phyloP scores from a whole-genome alignment of 192 early-diverging fungal species.

The Coemansia sp. region DNA sequence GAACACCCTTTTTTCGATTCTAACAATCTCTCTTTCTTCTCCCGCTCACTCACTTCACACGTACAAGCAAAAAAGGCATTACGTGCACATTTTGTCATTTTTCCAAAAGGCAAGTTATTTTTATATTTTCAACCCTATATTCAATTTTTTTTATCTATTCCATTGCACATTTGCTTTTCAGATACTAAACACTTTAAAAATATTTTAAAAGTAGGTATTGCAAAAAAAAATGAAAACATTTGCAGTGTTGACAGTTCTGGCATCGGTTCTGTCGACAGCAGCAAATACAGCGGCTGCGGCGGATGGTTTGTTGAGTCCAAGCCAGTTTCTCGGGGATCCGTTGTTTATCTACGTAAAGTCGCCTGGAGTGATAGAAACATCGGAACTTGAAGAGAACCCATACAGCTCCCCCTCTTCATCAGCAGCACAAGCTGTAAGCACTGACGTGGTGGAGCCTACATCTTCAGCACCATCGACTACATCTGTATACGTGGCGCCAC shows the following conservation, averaged over 20 bases:
- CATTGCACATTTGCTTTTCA: no score
- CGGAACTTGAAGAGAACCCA: not conserved
- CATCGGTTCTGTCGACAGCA: not conserved
- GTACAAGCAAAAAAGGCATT: not conserved
- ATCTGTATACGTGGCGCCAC: not conserved
- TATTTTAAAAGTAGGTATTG: not conserved
- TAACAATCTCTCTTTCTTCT: no score
- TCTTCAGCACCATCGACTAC: not conserved
- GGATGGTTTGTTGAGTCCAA: not conserved
- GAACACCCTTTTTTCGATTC: not conserved
- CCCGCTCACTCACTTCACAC: no score
- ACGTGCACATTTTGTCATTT: not conserved
- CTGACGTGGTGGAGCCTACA: not conserved
- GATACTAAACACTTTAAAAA: conserved; percentile 3
- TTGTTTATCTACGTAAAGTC: conserved; percentile 6
- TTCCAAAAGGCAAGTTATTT: no score
- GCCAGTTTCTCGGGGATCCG: conserved; percentile 14
- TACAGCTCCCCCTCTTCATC: not conserved
- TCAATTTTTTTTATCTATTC: no score
- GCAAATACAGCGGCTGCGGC: no score
- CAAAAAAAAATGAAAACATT: conserved; percentile 6
- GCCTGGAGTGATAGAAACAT: not conserved
- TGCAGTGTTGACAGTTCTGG: not conserved
- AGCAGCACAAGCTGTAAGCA: not conserved
- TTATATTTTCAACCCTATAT: no score